Evolutionary conservation across 148 eudicot genomes (phyloP), one percentile per base, ranked within the genome.

Genomic region (Salicornia ramosissima): DNA sequence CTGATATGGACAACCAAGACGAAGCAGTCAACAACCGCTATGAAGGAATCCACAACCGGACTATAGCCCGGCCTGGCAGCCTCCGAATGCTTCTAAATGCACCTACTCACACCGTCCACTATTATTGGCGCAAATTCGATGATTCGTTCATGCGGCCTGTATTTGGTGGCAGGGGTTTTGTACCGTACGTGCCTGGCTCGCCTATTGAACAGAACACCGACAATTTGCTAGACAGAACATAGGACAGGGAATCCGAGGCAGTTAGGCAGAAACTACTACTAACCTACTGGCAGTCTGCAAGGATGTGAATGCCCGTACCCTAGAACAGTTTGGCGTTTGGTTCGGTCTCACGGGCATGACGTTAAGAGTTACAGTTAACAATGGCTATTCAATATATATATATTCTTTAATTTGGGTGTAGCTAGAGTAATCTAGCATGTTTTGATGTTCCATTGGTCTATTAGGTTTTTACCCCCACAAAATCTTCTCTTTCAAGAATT

Each of bases 111-210:
- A 86, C 90, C 0, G 86, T 86, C 33, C 92, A 88, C 68, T 71
- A 79, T 68, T 78, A 80, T 65, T 88, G 92, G 89, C 87, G 92
- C 46, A 86, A 83, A 60, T 88, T 88, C 58, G 90, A 88, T n/a
- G 77, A 88, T 64, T 39, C 85, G 30, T 85, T 85, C 58, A 88
- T 88, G 92, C 83, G 92, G 1, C 92, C 92, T 22, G 80, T 88
- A 47, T 88, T 88, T 77, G 92, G 92, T 52, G 92, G 92, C 18
- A 83, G 92, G 10, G 92, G 92, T 25, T 88, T 88, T 36, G 92
- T 88, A 65, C 89, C 89, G 25, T 82, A 22, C 36, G 85, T 80
- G 59, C 87, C 86, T 0, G 80, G 89, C 60, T 83, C 89, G 24
- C 86, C 89, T 8, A 68, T 63, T 7, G 86, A 85, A 53, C 74